These are phyloP conservation scores for Blastomyces emzantsi DNA, from an alignment of 2,329 filamentous ascomycete species.

Conservation along the genomic window DNA sequence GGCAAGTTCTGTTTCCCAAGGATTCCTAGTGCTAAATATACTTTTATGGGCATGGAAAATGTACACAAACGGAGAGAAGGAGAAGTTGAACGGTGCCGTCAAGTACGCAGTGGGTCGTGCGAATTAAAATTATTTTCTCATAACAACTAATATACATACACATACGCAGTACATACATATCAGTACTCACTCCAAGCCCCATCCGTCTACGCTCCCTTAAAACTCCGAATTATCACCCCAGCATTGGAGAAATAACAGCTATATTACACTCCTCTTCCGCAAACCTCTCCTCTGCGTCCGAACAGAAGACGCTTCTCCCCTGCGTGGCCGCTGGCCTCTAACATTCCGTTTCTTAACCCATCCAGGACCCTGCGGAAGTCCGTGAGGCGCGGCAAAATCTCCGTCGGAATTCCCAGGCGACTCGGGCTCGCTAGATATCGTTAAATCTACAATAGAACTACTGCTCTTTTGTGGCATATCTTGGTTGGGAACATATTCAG, in stretches of 20 bases:
- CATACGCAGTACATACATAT: background rate
- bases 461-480: conserved; percentile 13
- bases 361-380: conserved; percentile 22
- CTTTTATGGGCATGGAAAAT: too few species aligned
- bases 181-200: background rate
- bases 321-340: conserved; percentile 13
- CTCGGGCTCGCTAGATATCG: conserved; percentile 27
- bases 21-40: background rate
- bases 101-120: background rate
- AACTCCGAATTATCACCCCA: background rate
- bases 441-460: conserved; percentile 30
- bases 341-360: conserved; percentile 22
- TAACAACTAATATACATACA: background rate
- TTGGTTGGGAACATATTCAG: conserved; percentile 4
- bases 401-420: conserved; percentile 24
- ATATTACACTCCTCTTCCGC: conserved; percentile 4
- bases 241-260: background rate
- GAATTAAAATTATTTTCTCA: background rate
- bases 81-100: background rate
- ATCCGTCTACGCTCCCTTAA: too few species aligned
- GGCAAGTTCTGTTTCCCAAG: background rate
- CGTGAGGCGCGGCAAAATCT: conserved; percentile 24
- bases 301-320: background rate
- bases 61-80: too few species aligned
- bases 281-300: background rate